Conservation (phyloP, 2,329 filamentous ascomycete genomes). For the Phaeophleospora eucalypticola region DNA sequence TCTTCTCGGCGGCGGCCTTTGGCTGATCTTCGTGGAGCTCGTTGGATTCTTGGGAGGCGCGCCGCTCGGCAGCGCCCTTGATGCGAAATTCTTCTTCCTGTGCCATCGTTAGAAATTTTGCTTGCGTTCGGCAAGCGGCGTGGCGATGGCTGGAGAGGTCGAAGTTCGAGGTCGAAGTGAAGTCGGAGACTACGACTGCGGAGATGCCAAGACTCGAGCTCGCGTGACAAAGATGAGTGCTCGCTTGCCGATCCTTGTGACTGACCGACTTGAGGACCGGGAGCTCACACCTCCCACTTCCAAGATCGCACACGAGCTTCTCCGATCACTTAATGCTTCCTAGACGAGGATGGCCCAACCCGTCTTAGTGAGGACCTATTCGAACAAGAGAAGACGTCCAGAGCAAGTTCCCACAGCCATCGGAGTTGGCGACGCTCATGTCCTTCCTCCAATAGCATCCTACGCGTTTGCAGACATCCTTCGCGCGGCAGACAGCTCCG, state of each 20-base stretch:
- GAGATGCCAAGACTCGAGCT: neutral
- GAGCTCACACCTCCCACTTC: neutral
- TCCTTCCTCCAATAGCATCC: conserved; percentile 30
- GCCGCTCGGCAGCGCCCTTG: conserved; percentile 20
- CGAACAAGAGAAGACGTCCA: conserved; percentile 12
- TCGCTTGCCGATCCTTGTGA: too few relatives aligned
- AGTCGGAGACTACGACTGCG: too few relatives aligned
- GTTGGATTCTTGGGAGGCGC: conserved; percentile 3
- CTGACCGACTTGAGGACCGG: neutral
- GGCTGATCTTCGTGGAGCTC: conserved; percentile 12
- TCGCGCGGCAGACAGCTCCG: conserved; percentile 40
- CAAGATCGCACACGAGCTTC: neutral
- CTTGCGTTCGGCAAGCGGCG: neutral
- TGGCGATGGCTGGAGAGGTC: neutral
- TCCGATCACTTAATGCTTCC: too few relatives aligned
- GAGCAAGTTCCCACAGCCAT: conserved; percentile 1
- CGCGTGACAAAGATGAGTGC: too few relatives aligned
- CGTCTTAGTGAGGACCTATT: conserved; percentile 37
- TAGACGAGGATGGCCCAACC: conserved; percentile 41
- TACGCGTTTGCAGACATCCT: conserved; percentile 33
- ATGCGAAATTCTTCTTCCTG: conserved; percentile 21
- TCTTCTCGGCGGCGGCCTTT: conserved; percentile 8
- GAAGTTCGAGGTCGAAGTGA: conserved; percentile 4
- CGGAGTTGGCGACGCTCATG: conserved; percentile 12
- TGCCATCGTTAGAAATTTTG: conserved; percentile 13